Conservation (phyloP, 352 stramenopile genomes). For the Pythium pyrilobum region DNA sequence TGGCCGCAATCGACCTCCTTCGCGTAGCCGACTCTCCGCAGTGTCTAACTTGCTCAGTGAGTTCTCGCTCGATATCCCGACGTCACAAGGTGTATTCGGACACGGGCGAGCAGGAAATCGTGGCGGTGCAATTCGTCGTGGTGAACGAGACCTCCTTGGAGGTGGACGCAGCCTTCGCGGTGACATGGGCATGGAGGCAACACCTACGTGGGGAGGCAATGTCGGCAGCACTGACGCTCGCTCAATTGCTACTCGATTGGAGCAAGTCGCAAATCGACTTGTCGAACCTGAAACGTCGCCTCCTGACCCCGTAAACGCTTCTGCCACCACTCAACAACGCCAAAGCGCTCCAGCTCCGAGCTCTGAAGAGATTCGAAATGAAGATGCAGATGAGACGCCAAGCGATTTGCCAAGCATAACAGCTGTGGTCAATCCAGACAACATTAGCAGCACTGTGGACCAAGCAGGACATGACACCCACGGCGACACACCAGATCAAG, state of each 20-base stretch:
- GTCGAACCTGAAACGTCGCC: constrained; percentile 26
- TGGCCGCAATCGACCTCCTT: constrained; percentile 43
- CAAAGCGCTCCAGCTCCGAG: no score
- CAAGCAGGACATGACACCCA: no score
- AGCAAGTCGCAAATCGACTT: constrained; percentile 62
- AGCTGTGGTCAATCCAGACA: no score
- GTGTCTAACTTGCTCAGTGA: constrained; percentile 78
- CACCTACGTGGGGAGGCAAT: constrained; percentile 21
- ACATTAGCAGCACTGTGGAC: no score
- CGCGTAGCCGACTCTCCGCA: constrained; percentile 58
- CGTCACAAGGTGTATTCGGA: constrained; percentile 30
- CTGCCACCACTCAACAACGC: background rate
- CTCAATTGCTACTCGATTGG: constrained; percentile 64
- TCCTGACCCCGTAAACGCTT: background rate
- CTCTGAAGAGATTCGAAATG: no score
- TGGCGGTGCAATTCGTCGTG: constrained; percentile 25
- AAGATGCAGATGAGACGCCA: no score
- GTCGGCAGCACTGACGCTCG: constrained; percentile 35
- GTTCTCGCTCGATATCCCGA: constrained; percentile 75
- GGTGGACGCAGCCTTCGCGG: constrained; percentile 28
- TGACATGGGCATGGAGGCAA: constrained; percentile 3
- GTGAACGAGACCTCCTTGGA: constrained; percentile 48
- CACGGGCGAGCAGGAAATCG: constrained; percentile 19
- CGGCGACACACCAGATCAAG: constrained; percentile 1
- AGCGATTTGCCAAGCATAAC: no score